Evolutionary conservation across 768 basidiomycete genomes (phyloP).

Genomic region (Lactarius evosmus): DNA sequence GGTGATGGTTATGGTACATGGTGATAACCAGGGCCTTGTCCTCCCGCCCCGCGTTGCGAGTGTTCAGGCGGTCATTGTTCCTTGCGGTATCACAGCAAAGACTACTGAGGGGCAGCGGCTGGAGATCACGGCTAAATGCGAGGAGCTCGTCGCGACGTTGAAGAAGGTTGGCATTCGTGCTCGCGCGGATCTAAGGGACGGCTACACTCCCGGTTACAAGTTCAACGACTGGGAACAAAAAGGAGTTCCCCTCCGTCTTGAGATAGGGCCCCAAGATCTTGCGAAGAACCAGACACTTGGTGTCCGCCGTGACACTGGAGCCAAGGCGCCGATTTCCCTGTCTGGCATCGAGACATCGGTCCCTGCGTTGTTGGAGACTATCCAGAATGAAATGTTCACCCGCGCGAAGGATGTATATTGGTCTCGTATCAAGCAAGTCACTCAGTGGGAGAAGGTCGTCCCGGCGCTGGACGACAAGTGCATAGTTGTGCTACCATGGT

Average conservation of each 20-base stretch:
- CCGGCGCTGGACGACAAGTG: constrained; percentile 87
- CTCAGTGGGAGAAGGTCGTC: constrained; percentile 90
- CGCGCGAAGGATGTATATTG: constrained; percentile 74
- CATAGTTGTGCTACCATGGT: constrained; percentile 92
- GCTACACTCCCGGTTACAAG: constrained; percentile 98
- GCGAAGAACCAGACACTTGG: constrained; percentile 74
- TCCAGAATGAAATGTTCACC: constrained; percentile 85
- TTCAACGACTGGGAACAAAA: constrained; percentile 99
- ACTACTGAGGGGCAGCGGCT: constrained; percentile 63
- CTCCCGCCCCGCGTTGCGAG: constrained; percentile 96
- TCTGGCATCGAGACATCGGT: constrained; percentile 49
- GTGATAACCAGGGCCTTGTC: constrained; percentile 95
- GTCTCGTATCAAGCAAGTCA: constrained; percentile 65
- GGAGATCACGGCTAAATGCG: constrained; percentile 73
- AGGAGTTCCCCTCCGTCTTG: constrained; percentile 96
- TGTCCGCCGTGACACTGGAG: constrained; percentile 79
- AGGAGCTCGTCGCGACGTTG: constrained; percentile 69
- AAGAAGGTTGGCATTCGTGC: constrained; percentile 73
- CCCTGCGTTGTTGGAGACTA: constrained; percentile 69
- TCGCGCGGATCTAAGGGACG: constrained; percentile 89
- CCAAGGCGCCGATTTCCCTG: constrained; percentile 54
- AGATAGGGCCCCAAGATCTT: constrained; percentile 93
- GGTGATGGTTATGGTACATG: constrained; percentile 99
- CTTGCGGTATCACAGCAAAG: constrained; percentile 91
- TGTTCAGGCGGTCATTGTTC: constrained; percentile 87